A percentile compares a stretch with the other conserved stretches of the same genome.
These are phyloP conservation scores for Globisporangium polare DNA, from an alignment of 352 stramenopile genomes.

Conservation along the genomic window DNA sequence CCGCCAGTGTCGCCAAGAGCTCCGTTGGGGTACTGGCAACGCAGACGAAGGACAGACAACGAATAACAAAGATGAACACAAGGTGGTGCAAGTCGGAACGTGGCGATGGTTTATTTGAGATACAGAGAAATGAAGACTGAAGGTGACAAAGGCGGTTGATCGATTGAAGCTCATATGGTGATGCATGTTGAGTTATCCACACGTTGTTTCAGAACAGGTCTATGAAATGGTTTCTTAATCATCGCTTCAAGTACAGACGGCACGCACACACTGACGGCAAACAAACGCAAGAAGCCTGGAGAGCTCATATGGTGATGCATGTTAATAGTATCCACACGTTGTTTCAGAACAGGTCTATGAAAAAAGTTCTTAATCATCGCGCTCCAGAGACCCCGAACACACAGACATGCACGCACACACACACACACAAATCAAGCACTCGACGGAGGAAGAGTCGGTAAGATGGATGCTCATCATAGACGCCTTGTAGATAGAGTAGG, in stretches of 20 bases:
- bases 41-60: neutral
- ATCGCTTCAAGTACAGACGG: conserved; percentile 45
- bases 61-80: neutral
- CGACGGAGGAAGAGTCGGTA: conserved; percentile 21
- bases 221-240: conserved; percentile 82
- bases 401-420: conserved; percentile 4
- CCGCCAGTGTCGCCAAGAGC: conserved; percentile 1
- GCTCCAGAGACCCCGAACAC: conserved; percentile 13
- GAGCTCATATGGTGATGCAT: conserved; percentile 90
- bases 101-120: neutral
- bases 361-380: conserved; percentile 81
- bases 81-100: neutral
- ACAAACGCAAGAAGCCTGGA: conserved; percentile 8
- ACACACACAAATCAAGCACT: neutral
- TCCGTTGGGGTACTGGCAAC: neutral
- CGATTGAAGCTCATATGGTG: conserved; percentile 75
- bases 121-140: neutral
- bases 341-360: conserved; percentile 90
- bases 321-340: conserved; percentile 77
- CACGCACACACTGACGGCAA: neutral
- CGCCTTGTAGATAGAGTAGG: conserved; percentile 46
- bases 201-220: conserved; percentile 87
- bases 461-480: conserved; percentile 77
- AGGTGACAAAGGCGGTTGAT: neutral
- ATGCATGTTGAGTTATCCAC: conserved; percentile 88